Evolutionary conservation across 2,329 filamentous ascomycete species (phyloP), one percentile per base, ranked within the genome.

Genomic region (Cercospora citrullina): DNA sequence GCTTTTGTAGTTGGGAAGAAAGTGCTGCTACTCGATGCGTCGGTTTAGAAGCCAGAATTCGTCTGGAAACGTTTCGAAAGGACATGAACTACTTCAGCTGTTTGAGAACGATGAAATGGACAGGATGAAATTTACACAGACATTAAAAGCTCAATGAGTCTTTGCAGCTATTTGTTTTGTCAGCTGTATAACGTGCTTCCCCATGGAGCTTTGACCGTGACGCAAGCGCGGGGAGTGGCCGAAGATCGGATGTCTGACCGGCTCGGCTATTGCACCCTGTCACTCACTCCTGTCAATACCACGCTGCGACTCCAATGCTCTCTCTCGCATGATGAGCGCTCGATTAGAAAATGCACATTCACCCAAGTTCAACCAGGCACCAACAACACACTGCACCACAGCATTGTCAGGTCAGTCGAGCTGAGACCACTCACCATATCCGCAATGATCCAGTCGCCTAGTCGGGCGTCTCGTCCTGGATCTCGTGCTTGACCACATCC

Each of bases 21-120:
- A 77, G 55, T n/a, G 69, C 63, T 30, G 73, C 66, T 58, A 72
- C 67, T 73, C 75, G 70, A 30, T 72, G 70, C 33, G 70, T 66
- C 28, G 73, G 60, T 16, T 60, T 72, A 36, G 69, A 69, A 58
- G 67, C 60, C 39, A 73, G 59, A 33, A 64, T 65, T 53, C 68
- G 68, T 60, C 58, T 51, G 28, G 67, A 66, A 58, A 64, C 31
- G 51, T 60, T 65, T 10, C 67, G 70, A 63, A 73, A 60, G 60
- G 65, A 72, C 71, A 72, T 72, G 68, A 64, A 68, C 59, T 63
- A 59, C 3, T 8, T 30, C 10, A 21, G 8, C n/a, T 4, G 14
- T 28, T 10, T 10, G n/a, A 31, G 14, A 16, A 53, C 9, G 48
- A 26, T 10, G 48, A 53, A 5, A 16, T 5, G 8, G 48, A 53